Base-by-base conservation (phyloP, 177 flowering plant species). In the Telopea speciosissima region DNA sequence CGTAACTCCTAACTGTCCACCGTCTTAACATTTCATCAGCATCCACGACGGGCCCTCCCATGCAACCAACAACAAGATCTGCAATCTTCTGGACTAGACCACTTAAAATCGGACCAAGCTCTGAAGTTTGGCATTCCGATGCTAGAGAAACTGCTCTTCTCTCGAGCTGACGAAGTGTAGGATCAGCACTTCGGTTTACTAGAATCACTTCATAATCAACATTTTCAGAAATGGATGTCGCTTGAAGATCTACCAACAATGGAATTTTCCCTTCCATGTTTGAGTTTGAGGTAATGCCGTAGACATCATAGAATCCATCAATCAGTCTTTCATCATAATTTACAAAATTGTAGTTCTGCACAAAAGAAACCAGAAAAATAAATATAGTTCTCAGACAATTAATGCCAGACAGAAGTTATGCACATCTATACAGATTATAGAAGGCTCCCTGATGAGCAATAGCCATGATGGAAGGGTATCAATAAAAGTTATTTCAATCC, bases 251-350 rank as follows among this genome's bases (percentile, higher is more conserved):
- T 64, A 84, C 88, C 67, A 95, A 74, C 44, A 80, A 78, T 26
- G 99, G 97, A 83, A 95, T 81, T 74, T 87, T 87, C 70, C 93
- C 90, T 81, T 79, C 88, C 22, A 71, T 26, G 25, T 73, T 70
- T 62, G 83, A 74, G 76, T 75, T 79, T 62, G 93, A 82, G 68
- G 86, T 25, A 54, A 85, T 77, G 8, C 89, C 91, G 81, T 83
- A 85, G n/a, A 92, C 91, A 79, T 95, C 99, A 80, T 95, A 95
- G 79, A 95, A 95, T 63, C 99, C 99, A 78, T 95, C 97, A 68
- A 81, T 69, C 76, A 95, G 84, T 78, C 85, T 92, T 75, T 95
- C 97, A 69, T 89, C 88, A 79, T 92, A 95, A 79, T 91, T 86
- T 73, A 95, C 82, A 72, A 87, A 86, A 83, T 87, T 89, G 75